Evolutionary conservation across 139 green algal genomes (phyloP).

Genomic region (Ettlia oleoabundans): DNA sequence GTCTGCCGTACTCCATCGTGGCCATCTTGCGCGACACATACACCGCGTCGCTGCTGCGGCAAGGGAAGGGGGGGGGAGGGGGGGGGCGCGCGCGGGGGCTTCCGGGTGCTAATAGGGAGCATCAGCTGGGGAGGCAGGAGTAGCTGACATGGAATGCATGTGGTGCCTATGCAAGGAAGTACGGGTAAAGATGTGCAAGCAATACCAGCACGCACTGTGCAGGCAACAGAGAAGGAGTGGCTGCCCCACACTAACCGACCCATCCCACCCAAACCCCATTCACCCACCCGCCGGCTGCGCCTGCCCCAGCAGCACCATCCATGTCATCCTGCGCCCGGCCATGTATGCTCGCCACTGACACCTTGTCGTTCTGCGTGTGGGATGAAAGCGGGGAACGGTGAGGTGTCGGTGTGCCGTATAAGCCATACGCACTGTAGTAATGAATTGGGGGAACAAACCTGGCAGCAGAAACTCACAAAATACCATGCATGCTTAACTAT

Average conservation of each 20-base stretch:
- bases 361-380: constrained; percentile 61
- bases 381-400: neutral
- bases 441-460: neutral
- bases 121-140: too few species aligned
- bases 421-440: too few species aligned
- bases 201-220: too few species aligned
- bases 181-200: too few species aligned
- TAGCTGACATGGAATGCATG: too few species aligned
- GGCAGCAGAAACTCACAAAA: neutral
- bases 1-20: constrained; percentile 82
- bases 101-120: too few species aligned
- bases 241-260: too few species aligned
- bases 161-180: too few species aligned
- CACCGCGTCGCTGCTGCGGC: constrained; percentile 44
- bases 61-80: neutral
- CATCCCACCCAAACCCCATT: neutral
- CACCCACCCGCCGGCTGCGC: neutral
- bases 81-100: neutral
- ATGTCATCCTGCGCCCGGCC: constrained; percentile 55
- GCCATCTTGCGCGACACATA: constrained; percentile 67
- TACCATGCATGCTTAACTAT: too few species aligned
- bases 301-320: neutral
- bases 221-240: too few species aligned
- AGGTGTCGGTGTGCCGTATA: too few species aligned
- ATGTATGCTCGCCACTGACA: constrained; percentile 60